Conservation (phyloP, 331 rosid genomes). For the Rosa hybrid region DNA sequence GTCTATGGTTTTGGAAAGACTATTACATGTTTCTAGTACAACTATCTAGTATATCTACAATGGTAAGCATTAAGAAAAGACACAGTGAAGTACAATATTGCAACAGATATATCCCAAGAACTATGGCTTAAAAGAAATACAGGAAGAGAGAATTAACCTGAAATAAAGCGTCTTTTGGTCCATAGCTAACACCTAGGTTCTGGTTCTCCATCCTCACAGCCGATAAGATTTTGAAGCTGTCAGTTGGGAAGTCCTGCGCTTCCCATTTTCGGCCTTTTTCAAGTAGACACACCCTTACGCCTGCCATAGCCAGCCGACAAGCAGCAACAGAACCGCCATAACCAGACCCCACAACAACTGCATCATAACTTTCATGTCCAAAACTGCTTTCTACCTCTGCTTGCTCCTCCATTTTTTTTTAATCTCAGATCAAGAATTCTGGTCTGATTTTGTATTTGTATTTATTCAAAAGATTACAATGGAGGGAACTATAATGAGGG, state of each 20-base stretch:
- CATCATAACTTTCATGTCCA: constrained; percentile 31
- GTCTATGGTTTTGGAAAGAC: background rate
- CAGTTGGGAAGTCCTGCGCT: constrained; percentile 36
- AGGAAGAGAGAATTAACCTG: constrained; percentile 29
- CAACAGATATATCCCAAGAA: background rate
- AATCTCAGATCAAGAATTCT: background rate
- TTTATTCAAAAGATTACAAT: background rate
- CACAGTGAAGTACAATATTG: background rate
- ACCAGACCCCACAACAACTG: constrained; percentile 45
- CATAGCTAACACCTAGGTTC: constrained; percentile 35
- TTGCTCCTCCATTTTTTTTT: constrained; percentile 15
- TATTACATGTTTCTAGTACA: background rate
- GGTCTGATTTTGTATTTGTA: background rate
- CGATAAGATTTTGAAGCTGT: constrained; percentile 29
- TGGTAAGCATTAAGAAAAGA: background rate
- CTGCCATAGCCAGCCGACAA: constrained; percentile 43
- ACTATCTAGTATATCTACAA: background rate
- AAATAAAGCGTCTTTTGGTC: constrained; percentile 42
- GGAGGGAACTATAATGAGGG: background rate
- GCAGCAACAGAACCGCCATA: constrained; percentile 44
- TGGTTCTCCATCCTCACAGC: constrained; percentile 32
- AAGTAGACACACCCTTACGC: constrained; percentile 29
- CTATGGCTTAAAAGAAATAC: background rate
- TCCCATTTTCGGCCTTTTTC: constrained; percentile 44
- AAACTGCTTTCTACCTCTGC: background rate